Evolutionary conservation across 441 rosid genomes (phyloP), one percentile per base, ranked within the genome.

Genomic region (Aleurites moluccanus): DNA sequence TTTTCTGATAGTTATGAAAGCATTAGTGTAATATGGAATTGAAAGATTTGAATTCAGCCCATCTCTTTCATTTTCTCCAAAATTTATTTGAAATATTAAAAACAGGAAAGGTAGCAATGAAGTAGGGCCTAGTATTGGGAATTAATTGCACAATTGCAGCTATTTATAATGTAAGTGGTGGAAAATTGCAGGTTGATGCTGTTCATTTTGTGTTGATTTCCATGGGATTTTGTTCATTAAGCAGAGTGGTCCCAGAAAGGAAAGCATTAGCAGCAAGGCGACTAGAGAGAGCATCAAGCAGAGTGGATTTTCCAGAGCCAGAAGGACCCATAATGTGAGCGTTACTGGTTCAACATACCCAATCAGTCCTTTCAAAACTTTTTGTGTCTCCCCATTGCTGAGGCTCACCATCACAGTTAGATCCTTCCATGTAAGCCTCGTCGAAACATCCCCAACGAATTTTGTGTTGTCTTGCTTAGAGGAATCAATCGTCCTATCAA

Each of bases 281-380:
- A 78, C 98, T 83, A 33, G 98, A 79, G 14, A 95, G 93, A 52
- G 98, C 98, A 42, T 95, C 98, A 13, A 95, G 98, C 60, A 93
- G 88, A 57, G 97, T 95, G n/a, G 99, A 95, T 76, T 95, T 95
- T 10, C 99, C 97, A 0, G 98, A 94, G 16, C 98, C 98, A 13
- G 99, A 94, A 53, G 99, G 99, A 0, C 99, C 99, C 99, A 95
- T 95, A 69, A 95, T 3, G 97, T 95, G 69, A 95, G 67, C 3
- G 86, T 77, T 10, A 97, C 99, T 6, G 97, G 98, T 82, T 95
- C 97, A 1, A 98, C 95, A 57, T 91, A 90, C 28, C 99, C 99
- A 1, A 91, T 91, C 1, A 95, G 89, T 47, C 95, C 95, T 56
- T 93, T 97, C 44, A 95, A 78, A 75, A 93, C 99, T 10, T 88